Base-by-base conservation (phyloP, 371 early-diverging fungal genomes). In the Mortierella sp. region DNA sequence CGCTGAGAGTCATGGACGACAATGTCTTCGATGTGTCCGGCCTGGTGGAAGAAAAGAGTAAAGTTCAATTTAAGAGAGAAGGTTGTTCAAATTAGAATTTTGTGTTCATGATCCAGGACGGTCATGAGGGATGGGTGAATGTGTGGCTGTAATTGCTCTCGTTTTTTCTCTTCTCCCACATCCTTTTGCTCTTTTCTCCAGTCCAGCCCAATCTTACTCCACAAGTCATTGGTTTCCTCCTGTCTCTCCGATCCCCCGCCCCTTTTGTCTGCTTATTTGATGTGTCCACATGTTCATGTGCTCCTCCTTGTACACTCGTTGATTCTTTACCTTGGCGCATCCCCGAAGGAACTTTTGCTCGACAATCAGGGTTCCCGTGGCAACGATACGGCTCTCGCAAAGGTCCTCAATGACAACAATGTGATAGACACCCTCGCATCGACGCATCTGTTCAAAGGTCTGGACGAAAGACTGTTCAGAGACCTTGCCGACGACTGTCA, bases 291-390 rank as follows among this genome's bases (percentile, higher is more conserved):
- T 55, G 55, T 3, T 55, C 58, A 58, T 9, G 4, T 9, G 9
- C 14, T 1, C 34, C 9, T 4, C 22, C 1, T n/a, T n/a, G 48
- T n/a, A 48, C 34, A 7, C n/a, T 2, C 26, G 26, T 2, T 31
- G 34, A 4, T 31, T 55, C 55, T 29, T 89, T 77, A 97, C 96
- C 63, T 93, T 85, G 16, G 97, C 99, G 76, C 94, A 94, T 73
- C 90, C 87, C 70, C 96, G 94, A 39, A 98, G 91, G 79, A 99
- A 98, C 90, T 99, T 99, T 74, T 95, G 94, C 86, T 99, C 99
- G 40, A 97, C 92, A 41, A 99, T 85, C 66, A 99, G 87, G 19
- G 99, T 97, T 43, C 99, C 99, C n/a, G 95, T 93, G 5, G 96
- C 99, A 40, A 96, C 95, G 47, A 99, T 92, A 39, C 85, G 76